phyloP scores from a whole-genome alignment of 495 filamentous ascomycete genomes.

The Hyaloscypha variabilis region DNA sequence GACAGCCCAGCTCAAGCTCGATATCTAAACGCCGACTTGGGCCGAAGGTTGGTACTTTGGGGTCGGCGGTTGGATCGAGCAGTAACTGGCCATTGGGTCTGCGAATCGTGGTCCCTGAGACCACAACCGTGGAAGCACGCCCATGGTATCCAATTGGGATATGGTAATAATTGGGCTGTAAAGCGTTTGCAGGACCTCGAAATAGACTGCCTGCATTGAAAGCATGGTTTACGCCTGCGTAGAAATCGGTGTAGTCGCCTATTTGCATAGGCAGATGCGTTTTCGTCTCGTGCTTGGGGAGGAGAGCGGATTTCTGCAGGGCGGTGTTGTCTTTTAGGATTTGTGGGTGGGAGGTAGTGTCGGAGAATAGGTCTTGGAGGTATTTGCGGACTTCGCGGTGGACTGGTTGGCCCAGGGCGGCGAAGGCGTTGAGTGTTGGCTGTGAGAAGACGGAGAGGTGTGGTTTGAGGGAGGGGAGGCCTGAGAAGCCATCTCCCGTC shows the following conservation, averaged over 20 bases:
- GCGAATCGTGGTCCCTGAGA: constrained; percentile 73
- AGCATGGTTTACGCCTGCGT: constrained; percentile 89
- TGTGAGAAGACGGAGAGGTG: constrained; percentile 66
- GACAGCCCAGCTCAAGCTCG: constrained; percentile 86
- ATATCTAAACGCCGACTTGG: constrained; percentile 75
- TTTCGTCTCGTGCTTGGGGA: constrained; percentile 59
- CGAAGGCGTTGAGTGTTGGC: constrained; percentile 80
- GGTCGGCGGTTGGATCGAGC: constrained; percentile 60
- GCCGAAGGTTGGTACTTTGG: constrained; percentile 62
- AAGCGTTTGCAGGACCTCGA: constrained; percentile 76
- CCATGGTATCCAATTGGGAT: constrained; percentile 91
- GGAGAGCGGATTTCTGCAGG: constrained; percentile 52
- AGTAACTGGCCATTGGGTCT: constrained; percentile 86
- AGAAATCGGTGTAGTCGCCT: constrained; percentile 98
- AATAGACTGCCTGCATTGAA: constrained; percentile 75
- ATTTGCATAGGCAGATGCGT: constrained; percentile 85
- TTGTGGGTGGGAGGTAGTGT: constrained; percentile 54
- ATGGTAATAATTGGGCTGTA: constrained; percentile 90
- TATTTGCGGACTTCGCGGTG: constrained; percentile 74
- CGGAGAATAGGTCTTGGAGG: constrained; percentile 69
- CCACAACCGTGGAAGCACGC: constrained; percentile 75
- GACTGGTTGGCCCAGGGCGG: constrained; percentile 69
- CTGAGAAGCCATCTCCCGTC: constrained; percentile 57
- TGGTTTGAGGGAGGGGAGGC: constrained; percentile 58
- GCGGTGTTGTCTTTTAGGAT: constrained; percentile 58